Conservation (phyloP, 805 yeast genomes). For the Scheffersomyces lignosus region DNA sequence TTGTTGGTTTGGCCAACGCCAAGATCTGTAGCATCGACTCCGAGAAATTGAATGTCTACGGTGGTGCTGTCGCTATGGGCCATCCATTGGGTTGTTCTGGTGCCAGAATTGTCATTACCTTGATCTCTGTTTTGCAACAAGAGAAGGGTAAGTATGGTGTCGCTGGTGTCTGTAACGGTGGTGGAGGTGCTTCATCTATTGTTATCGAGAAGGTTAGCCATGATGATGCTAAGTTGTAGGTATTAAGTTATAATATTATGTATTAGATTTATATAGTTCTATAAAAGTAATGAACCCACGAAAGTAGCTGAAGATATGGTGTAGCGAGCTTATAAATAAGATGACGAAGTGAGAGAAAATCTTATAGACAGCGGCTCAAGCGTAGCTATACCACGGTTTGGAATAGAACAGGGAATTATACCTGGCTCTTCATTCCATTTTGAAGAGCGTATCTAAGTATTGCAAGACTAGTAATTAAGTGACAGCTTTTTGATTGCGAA, state of each 20-base stretch:
- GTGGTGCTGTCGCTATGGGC: constrained; percentile 96
- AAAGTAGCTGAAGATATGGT: no score
- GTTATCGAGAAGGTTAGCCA: constrained; percentile 68
- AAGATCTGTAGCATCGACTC: constrained; percentile 63
- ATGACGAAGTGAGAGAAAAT: no score
- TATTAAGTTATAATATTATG: no score
- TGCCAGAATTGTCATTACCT: constrained; percentile 87
- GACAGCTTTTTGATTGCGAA: no score
- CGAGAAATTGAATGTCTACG: constrained; percentile 79
- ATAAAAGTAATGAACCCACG: no score
- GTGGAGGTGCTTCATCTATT: constrained; percentile 97
- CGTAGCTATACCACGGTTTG: no score
- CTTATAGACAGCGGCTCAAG: no score
- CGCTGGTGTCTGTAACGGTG: constrained; percentile 98
- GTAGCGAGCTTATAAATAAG: no score
- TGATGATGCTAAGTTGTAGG: constrained; percentile 35
- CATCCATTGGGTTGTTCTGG: constrained; percentile 98
- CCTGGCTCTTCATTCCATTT: no score
- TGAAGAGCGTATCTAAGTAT: no score
- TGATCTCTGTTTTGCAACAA: constrained; percentile 75
- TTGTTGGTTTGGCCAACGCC: constrained; percentile 89
- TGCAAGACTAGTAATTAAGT: no score
- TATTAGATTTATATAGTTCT: background rate
- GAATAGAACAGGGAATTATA: no score
- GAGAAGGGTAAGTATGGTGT: constrained; percentile 83